Evolutionary conservation across 768 basidiomycete species (phyloP).

Genomic region (Leccinum longicurvipes): DNA sequence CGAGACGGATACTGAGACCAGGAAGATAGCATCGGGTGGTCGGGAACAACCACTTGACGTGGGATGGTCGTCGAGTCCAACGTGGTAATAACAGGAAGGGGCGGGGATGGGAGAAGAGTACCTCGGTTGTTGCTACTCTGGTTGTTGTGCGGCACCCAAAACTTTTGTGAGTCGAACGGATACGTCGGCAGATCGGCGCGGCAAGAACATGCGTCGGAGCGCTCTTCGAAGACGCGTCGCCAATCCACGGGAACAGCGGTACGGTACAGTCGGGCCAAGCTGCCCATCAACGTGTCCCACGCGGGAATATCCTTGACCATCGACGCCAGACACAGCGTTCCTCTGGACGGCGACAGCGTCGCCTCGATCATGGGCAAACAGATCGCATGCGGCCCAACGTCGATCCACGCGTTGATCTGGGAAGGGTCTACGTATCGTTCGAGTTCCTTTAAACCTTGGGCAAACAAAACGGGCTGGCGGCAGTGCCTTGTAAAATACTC

Average conservation of each 20-base stretch:
- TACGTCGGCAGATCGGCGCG: slow-evolving; percentile 61
- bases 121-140: not conserved
- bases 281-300: slow-evolving; percentile 43
- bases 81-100: not conserved
- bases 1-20: slow-evolving; percentile 44
- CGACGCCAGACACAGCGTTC: slow-evolving; percentile 44
- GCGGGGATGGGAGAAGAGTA: not conserved
- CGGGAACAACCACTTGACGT: slow-evolving; percentile 8
- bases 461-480: slow-evolving; percentile 52
- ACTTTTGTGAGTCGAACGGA: slow-evolving; percentile 53
- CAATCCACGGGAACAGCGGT: slow-evolving; percentile 45
- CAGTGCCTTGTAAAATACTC: slow-evolving; percentile 62
- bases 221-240: slow-evolving; percentile 50
- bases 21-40: slow-evolving; percentile 36
- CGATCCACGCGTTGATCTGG: slow-evolving; percentile 51
- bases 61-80: slow-evolving; percentile 1
- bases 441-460: slow-evolving; percentile 46
- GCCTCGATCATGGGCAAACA: slow-evolving; percentile 56
- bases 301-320: slow-evolving; percentile 43
- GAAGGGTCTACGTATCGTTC: slow-evolving; percentile 24
- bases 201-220: slow-evolving; percentile 29
- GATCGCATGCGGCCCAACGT: slow-evolving; percentile 62
- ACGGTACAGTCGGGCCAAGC: slow-evolving; percentile 49
- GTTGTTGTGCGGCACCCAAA: slow-evolving; percentile 53
- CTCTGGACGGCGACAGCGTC: slow-evolving; percentile 26